Evolutionary conservation across 225 moss, liverwort and hornwort species (phyloP), one percentile per base, ranked within the genome.

Genomic region (Takakia lepidozioides): DNA sequence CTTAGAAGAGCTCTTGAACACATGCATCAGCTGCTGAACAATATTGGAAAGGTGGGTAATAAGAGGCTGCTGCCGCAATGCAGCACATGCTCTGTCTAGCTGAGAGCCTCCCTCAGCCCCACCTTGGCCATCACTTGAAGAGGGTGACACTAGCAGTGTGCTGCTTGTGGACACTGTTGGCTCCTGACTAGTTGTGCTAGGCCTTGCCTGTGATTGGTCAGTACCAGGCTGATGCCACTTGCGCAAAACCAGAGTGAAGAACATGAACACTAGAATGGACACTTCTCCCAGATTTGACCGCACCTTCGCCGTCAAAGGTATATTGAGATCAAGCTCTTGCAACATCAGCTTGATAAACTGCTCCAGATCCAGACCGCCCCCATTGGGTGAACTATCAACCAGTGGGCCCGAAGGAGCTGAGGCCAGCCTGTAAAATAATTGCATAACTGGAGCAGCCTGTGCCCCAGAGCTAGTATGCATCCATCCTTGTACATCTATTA

Each of bases 161-260:
- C 52, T 56, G 51, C 61, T 70, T 52, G 63, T 30, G 63, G 81
- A 36, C 47, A 40, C 65, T 60, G 77, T 51, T 21, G 51, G 19
- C 43, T 74, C 61, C 60, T 67, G 74, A 55, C 39, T 69, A 65
- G 60, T 43, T 64, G 64, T 47, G 27, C 45, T 75, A 43, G 83
- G 52, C 70, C 69, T 83, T 49, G 60, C 37, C 64, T 86, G 87
- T 27, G 64, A 60, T 29, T 84, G 84, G 47, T 99, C 98, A 54
- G 98, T 76, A 27, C 98, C 87, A 56, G 98, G 98, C 70, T 91
- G 91, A 66, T 91, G 91, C 98, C 98, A 99, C 54, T 91, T 81
- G 2, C 98, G 91, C 56, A 99, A 57, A 20, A 91, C 91, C 59
- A 83, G 63, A 11, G 91, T 99, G 76, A 99, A 91, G 57, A 99